Base-by-base conservation (phyloP, 495 filamentous ascomycete species). In the Xylaria grammica region DNA sequence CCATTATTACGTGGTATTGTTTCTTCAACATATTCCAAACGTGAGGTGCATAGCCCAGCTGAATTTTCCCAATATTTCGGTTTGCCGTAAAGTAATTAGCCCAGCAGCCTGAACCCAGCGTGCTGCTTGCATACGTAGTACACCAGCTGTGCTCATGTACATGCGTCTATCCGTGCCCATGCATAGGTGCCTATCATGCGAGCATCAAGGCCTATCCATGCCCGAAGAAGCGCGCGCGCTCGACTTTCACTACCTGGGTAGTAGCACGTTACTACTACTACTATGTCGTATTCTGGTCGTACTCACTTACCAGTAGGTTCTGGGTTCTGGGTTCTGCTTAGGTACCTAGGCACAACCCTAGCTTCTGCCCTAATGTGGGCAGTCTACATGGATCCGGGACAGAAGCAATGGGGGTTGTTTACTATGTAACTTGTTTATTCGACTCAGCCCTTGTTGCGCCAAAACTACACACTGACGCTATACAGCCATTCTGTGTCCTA, bases 121-220 rank as follows among this genome's bases (percentile, higher is more conserved):
- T 17, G 36, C 20, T 20, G 6, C 19, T 56, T 10, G 15, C 24
- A 36, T 29, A 20, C n/a, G n/a, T n/a, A n/a, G n/a, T n/a, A n/a
- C 55, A 32, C 26, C 55, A 49, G 44, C 42, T 34, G 56, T 22
- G 48, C 26, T 20, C 13, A 32, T 34, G 54, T 24, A 46, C 56
- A 60, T 60, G 56, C 56, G 30, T 34, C 56, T 22, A 49, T 36
- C 44, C 56, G 56, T 49, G 17, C 36, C 27, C 27, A 59, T 46
- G 55, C 55, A 49, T 60, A 36, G 56, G 56, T 49, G 44, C 42
- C 9, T 49, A 60, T 60, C 44, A 60, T 49, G 56, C 44, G 56
- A 59, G 44, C 56, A 30, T 29, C 56, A 36, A 32, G 17, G 44
- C 20, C 34, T 1, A 17, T 40, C 38, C n/a, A 26, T 5, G 17